phyloP scores from a whole-genome alignment of 805 yeast species.

The Yamadazyma paraphyllophila region DNA sequence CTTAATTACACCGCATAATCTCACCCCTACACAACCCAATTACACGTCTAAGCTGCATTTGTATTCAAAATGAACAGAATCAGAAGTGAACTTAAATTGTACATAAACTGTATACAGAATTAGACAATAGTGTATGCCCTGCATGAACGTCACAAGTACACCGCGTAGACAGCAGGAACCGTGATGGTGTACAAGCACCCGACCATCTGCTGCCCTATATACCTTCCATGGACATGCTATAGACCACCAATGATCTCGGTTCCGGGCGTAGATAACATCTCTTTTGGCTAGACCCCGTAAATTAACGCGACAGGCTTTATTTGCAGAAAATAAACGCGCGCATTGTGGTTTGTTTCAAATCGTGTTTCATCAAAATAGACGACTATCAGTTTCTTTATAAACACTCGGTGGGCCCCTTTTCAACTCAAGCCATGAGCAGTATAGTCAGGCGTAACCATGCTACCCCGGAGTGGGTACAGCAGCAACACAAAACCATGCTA shows the following conservation, averaged over 20 bases:
- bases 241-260: background rate
- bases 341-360: background rate
- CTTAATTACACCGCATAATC: too few species aligned
- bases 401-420: background rate
- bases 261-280: background rate
- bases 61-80: too few species aligned
- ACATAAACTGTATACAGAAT: too few species aligned
- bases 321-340: slow-evolving; percentile 1
- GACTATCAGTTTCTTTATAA: background rate
- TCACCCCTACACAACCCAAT: too few species aligned
- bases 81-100: too few species aligned
- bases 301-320: background rate
- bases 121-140: too few species aligned
- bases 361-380: slow-evolving; percentile 10
- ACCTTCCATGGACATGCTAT: background rate
- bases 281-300: background rate
- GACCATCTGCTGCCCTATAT: too few species aligned
- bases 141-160: too few species aligned
- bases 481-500: slow-evolving; percentile 48
- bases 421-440: background rate
- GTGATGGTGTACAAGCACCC: too few species aligned
- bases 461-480: slow-evolving; percentile 37
- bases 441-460: background rate
- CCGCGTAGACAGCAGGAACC: too few species aligned
- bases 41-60: too few species aligned